Base-by-base conservation (phyloP, 2,329 filamentous ascomycete genomes). In the Alternaria alternata region DNA sequence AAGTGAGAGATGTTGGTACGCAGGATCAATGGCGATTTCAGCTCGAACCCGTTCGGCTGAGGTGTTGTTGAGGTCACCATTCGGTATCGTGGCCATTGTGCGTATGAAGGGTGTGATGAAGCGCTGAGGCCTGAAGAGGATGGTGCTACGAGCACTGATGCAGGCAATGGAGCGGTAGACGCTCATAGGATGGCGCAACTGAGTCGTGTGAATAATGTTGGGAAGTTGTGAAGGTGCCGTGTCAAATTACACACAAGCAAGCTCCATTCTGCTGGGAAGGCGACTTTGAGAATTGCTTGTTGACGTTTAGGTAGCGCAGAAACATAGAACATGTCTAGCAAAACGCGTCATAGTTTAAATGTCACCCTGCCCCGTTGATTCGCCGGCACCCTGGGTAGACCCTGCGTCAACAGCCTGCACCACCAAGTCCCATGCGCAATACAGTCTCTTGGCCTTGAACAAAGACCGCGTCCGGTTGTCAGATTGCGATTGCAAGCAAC, bases 1-100 rank as follows among this genome's bases (percentile, higher is more conserved):
- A 11, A 88, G 75, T 1, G 81, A 69, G 4, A 24, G 11, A 11
- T 51, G 22, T 11, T 52, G 59, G 43, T 68, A 73, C 8, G 57
- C 39, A 20, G 64, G 51, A 14, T 71, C 67, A 11, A 55, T 43
- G 9, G 52, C 47, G 9, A 71, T 54, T 41, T 63, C 64, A 49
- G 30, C 42, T 44, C 59, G 56, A 12, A 24, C 39, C 20, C 69
- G 67, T 39, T 61, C 68, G 14, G 69, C 68, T 1, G 63, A 57
- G 7, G 69, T 70, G 18, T 73, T 73, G 52, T 73, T 73, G 5
- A 72, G 47, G 49, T 73, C 71, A 24, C 71, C 69, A 32, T 69
- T 71, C 28, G 53, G 34, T 22, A 18, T n/a, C 2, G 53, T n/a
- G 8, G 32, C 11, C 53, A 55, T 55, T 7, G 24, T 49, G 14